Conservation (phyloP, 345 rosid species). For the Lepidium aucheri region DNA sequence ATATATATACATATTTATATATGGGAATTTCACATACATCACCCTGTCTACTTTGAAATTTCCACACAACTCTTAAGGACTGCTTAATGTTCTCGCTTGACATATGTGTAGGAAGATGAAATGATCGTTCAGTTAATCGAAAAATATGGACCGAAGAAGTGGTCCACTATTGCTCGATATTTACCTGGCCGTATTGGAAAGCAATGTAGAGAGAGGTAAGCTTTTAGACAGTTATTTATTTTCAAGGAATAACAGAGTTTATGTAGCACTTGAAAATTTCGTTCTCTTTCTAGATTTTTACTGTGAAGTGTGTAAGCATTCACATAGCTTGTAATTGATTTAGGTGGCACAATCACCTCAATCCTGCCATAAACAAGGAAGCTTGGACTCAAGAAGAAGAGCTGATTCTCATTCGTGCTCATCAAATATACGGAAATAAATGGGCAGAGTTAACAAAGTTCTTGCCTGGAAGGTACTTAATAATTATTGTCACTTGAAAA, state of each 20-base stretch:
- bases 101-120: slow-evolving; percentile 70
- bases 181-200: slow-evolving; percentile 98
- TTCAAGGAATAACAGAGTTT: neutral
- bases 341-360: slow-evolving; percentile 99
- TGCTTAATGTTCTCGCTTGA: slow-evolving; percentile 13
- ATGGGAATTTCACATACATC: neutral
- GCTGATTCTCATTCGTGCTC: slow-evolving; percentile 90
- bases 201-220: slow-evolving; percentile 94
- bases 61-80: neutral
- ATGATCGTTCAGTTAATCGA: slow-evolving; percentile 74
- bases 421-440: slow-evolving; percentile 91
- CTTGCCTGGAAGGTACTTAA: slow-evolving; percentile 89
- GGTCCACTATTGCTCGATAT: slow-evolving; percentile 95
- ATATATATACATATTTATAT: neutral
- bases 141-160: slow-evolving; percentile 85
- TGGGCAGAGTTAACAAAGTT: slow-evolving; percentile 98
- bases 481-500: neutral
- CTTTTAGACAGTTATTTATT: neutral
- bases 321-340: slow-evolving; percentile 1
- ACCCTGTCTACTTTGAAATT: neutral
- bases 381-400: slow-evolving; percentile 99
- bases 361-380: slow-evolving; percentile 92
- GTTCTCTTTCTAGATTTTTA: neutral
- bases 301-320: slow-evolving; percentile 5
- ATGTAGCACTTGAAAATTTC: neutral